Percentiles rank a stretch among this genome's conserved stretches.
phyloP scores from a whole-genome alignment of 2,329 filamentous ascomycete species.

The Hypoxylon sp. region DNA sequence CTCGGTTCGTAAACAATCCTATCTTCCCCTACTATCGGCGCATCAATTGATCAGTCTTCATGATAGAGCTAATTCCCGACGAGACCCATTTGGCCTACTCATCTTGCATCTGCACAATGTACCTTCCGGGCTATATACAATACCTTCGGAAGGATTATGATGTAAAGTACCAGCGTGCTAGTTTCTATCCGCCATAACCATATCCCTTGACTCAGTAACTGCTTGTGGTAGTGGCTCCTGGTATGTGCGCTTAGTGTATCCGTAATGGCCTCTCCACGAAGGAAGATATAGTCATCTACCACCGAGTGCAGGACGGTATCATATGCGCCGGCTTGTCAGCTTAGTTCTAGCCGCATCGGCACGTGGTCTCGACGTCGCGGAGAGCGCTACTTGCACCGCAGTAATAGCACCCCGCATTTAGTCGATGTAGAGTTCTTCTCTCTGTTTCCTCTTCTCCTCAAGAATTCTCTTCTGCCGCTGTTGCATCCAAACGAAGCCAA shows the following conservation, averaged over 20 bases:
- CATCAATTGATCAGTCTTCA: not conserved
- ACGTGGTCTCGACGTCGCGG: not conserved
- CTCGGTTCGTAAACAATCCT: not conserved
- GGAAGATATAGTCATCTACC: not conserved
- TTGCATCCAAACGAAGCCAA: constrained; percentile 45
- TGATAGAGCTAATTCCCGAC: not conserved
- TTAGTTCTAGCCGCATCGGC: not conserved
- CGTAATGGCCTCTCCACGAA: not conserved
- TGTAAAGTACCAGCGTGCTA: not conserved
- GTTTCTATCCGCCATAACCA: not conserved
- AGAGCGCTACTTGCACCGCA: not conserved
- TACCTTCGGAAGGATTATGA: not conserved
- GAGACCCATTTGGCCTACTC: not conserved
- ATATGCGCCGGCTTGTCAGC: not conserved
- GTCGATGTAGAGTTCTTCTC: constrained; percentile 46
- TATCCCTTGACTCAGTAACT: not conserved
- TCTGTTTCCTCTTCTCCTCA: constrained; percentile 46
- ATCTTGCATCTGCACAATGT: not conserved
- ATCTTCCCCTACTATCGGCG: not conserved
- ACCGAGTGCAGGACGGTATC: not conserved
- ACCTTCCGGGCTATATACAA: not conserved
- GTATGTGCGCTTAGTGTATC: not conserved
- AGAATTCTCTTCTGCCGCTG: constrained; percentile 45
- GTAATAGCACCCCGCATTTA: constrained; percentile 13
- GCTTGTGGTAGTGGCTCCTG: not conserved